Evolutionary conservation across 352 stramenopile species (phyloP), one percentile per base, ranked within the genome.

Genomic region (Globisporangium echinulatum): DNA sequence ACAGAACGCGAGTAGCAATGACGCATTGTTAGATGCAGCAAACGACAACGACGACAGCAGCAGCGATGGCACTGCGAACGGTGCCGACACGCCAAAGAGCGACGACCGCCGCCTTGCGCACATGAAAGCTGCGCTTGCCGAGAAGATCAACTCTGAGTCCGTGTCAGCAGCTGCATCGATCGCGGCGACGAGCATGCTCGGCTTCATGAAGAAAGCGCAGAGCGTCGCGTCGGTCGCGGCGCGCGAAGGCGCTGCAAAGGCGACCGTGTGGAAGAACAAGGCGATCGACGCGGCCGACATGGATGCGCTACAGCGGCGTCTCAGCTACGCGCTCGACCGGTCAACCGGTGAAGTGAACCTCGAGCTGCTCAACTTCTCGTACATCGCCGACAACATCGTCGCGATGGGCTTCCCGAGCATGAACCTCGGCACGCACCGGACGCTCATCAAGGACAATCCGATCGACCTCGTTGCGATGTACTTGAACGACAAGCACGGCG

Each of bases 401-500:
- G 87, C 86, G 15, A 97, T 97, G 88, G 86, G 84, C 47, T 97
- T 96, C 64, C 92, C 92, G 37, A 94, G 82, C 67, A 90, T 92
- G 79, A 90, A 90, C 66, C 56, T 83, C 38, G 80, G 84, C 52
- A 75, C 68, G 43, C 92, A 93, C 64, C 78, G 77, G 38, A 85
- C 77, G 63, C 69, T 89, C 9, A 72, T 94, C 19, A 79, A 86
- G 59, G 87, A 96, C 58, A 96, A 97, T 66, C 82, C 86, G 33
- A 96, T 96, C 67, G 86, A 96, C 49, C 63, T 94, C 39, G 88
- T 99, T 15, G 79, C 88, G 33, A 92, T 97, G 67, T 95, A 98
- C 68, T 71, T 99, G n/a, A 87, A 97, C 64, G 81, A 85, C 17
- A 88, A 93, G 60, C 97, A 99, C 64, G 72, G 72, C 11, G 92